A percentile compares a stretch with the other conserved stretches of the same genome.
Evolutionary conservation across 2,329 filamentous ascomycete genomes (phyloP).

Genomic region (Zymoseptoria ardabiliae): DNA sequence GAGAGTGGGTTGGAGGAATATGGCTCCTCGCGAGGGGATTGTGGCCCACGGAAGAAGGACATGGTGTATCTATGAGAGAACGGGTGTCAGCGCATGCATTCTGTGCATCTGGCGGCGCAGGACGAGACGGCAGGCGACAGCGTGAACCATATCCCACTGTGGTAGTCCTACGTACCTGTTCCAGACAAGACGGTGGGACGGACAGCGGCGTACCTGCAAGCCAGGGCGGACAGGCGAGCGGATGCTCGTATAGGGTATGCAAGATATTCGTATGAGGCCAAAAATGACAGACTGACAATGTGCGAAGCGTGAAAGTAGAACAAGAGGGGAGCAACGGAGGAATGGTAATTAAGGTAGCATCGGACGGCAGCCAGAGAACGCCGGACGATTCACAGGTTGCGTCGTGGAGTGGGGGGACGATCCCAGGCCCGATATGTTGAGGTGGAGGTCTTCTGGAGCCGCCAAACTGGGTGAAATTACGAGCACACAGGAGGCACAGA

Average conservation of each 20-base stretch:
- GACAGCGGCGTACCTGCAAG: background rate
- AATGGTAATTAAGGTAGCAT: background rate
- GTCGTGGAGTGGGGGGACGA: background rate
- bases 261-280: background rate
- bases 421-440: background rate
- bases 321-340: background rate
- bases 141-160: background rate
- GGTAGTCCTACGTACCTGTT: background rate
- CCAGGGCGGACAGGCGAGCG: background rate
- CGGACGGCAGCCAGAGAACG: background rate
- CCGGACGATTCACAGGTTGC: background rate
- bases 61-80: constrained; percentile 34
- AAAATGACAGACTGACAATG: background rate
- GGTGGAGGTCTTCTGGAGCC: background rate
- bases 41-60: constrained; percentile 66
- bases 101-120: background rate
- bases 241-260: background rate
- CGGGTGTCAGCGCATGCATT: background rate
- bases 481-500: background rate
- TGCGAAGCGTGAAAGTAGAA: background rate
- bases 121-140: background rate
- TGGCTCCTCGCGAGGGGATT: constrained; percentile 69
- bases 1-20: constrained; percentile 45
- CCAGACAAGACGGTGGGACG: background rate
- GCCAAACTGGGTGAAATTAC: background rate